Evolutionary conservation across 352 stramenopile genomes (phyloP).

Genomic region (Nothophytophthora sp.): DNA sequence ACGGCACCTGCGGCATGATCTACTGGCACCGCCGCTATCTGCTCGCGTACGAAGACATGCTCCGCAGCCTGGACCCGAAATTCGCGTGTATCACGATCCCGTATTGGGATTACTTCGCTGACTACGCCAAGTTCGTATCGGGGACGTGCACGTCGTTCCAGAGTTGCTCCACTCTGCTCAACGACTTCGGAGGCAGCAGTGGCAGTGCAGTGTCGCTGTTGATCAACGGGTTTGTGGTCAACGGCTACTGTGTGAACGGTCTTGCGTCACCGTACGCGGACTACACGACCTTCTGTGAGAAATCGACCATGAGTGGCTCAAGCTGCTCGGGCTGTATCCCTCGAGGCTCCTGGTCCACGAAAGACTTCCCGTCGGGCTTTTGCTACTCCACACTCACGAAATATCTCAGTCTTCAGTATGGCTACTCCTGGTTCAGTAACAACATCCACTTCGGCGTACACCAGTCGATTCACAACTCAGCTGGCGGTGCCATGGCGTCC

Average conservation of each 20-base stretch:
- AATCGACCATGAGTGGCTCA: conserved; percentile 27
- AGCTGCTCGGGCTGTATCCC: conserved; percentile 56
- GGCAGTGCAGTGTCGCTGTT: conserved; percentile 8
- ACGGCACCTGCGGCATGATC: conserved; percentile 55
- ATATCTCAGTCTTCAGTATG: conserved; percentile 47
- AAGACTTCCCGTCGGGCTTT: conserved; percentile 53
- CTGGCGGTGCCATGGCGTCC: conserved; percentile 46
- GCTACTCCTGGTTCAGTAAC: conserved; percentile 47
- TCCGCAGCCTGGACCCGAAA: conserved; percentile 54
- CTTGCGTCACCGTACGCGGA: conserved; percentile 26
- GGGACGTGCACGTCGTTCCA: conserved; percentile 44
- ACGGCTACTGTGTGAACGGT: conserved; percentile 29
- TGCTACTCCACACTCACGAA: conserved; percentile 49
- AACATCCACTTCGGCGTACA: conserved; percentile 65
- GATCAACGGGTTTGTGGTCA: conserved; percentile 23
- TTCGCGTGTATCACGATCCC: conserved; percentile 75
- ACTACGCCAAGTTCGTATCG: conserved; percentile 48
- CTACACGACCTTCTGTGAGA: conserved; percentile 56
- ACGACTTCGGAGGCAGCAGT: conserved; percentile 60
- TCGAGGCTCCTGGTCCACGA: conserved; percentile 45
- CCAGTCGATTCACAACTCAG: conserved; percentile 69
- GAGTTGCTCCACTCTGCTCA: conserved; percentile 63
- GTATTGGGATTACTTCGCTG: conserved; percentile 81
- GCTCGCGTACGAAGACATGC: conserved; percentile 76
- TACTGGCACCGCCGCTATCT: conserved; percentile 76